Evolutionary conservation across 129 eudicot species (phyloP).

Genomic region (Kitagawia praeruptora): DNA sequence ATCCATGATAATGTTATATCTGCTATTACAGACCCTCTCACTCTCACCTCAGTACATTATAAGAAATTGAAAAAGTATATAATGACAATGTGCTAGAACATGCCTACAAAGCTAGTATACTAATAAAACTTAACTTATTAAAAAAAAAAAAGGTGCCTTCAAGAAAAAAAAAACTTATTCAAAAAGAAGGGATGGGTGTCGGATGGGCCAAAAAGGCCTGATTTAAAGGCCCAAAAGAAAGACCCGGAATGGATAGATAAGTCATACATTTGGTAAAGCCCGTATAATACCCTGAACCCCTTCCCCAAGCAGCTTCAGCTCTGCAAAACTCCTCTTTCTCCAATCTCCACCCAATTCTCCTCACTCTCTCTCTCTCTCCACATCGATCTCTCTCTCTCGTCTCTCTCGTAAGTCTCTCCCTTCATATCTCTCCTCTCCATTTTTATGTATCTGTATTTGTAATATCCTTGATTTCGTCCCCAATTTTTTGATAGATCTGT

Average conservation of each 20-base stretch:
- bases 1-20: too few species aligned
- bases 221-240: background rate
- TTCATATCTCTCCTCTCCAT: background rate
- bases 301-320: constrained; percentile 9
- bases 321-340: background rate
- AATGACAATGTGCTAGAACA: too few species aligned
- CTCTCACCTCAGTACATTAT: too few species aligned
- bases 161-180: too few species aligned
- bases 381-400: background rate
- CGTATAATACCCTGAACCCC: background rate
- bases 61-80: too few species aligned
- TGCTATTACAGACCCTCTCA: too few species aligned
- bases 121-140: too few species aligned
- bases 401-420: background rate
- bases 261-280: constrained; percentile 6
- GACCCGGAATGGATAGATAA: background rate
- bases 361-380: background rate
- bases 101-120: too few species aligned
- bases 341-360: background rate
- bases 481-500: background rate
- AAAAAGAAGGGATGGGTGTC: too few species aligned
- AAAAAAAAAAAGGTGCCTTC: too few species aligned
- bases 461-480: background rate
- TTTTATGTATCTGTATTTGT: background rate
- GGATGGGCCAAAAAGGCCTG: background rate